Evolutionary conservation across 140 eudicot species (phyloP), one percentile per base, ranked within the genome.

Genomic region (Bidens hawaiensis): DNA sequence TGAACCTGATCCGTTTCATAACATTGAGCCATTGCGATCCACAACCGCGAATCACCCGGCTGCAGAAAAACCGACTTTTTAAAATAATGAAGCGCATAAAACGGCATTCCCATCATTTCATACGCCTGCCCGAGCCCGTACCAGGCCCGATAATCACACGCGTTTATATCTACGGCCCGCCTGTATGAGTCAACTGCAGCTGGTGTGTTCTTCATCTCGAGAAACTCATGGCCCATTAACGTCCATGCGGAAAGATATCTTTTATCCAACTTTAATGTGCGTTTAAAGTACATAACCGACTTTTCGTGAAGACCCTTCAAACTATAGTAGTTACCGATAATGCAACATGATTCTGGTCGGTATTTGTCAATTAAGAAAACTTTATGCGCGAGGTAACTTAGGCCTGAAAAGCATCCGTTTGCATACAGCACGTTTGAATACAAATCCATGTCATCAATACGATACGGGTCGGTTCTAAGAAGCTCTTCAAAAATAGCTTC

Each of bases 21-120:
- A 50, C 99, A 91, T 58, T 87, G 93, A 5, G 96, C 99, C 99
- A 91, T 87, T 2, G 99, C 99, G 3, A 93, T 93, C 99, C 96
- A 93, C 73, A 93, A 70, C 31, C 96, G 74, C 6, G 99, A 86
- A 81, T 93, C 99, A 72, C 46, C 81, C 0, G 98, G 96, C 79
- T 91, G 98, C n/a, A n/a, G n/a, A n/a, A n/a, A n/a, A n/a, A n/a
- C n/a, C n/a, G n/a, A n/a, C n/a, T n/a, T n/a, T n/a, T 68, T 84
- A 59, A 91, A 91, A 61, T 91, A 91, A 68, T 84, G 88, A 42
- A 87, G 85, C 0, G 96, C 98, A 34, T 91, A 91, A 70, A 72
- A 78, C 43, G 96, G 99, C 99, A 93, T 93, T 42, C 90, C 93
- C 96, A 88, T 85, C 94, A 93, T 93, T 68, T 93, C 99, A 49